Evolutionary conservation across 306 rosid species (phyloP), one percentile per base, ranked within the genome.

Genomic region (Ammopiptanthus mongolicus): DNA sequence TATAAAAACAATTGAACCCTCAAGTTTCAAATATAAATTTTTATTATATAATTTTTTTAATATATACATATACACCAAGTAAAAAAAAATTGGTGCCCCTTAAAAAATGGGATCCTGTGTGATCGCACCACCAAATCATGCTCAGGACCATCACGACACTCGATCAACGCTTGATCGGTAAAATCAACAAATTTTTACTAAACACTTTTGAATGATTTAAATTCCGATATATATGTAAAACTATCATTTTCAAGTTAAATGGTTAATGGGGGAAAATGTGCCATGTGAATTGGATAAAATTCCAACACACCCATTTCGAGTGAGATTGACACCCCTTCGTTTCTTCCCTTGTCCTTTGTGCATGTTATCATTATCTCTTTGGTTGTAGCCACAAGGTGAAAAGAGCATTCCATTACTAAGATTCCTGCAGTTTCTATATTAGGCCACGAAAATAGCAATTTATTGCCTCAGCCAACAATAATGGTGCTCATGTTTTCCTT

Each of bases 391-490:
- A 69, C 6, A 68, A 14, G 46, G 66, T 39, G 53, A 67, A 18
- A 44, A 75, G 28, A 3, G 13, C 48, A 19, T 63, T 75, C 74
- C 74, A 69, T 69, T 62, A 41, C 31, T 14, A 67, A 59, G 84
- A 75, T 81, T 81, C 84, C 46, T 13, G 6, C 60, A 68, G 36
- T 31, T 81, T 41, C 69, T 29, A 70, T 81, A 60, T 81, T 81
- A 11, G 2, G 46, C 65, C 71, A 80, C 28, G 2, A 33, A 59
- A 73, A 61, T 48, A 69, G 69, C 11, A 1, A 41, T 65, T 28
- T 69, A 48, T 22, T n/a, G 61, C 25, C 3, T 19, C 6, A 23
- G 14, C 72, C 69, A 72, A 44, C 76, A 48, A 56, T 62, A 41
- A 36, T 78, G 51, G 34, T 71, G 50, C 14, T 18, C 48, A 41